Evolutionary conservation across 805 yeast species (phyloP).

Genomic region (Candida vaughaniae): DNA sequence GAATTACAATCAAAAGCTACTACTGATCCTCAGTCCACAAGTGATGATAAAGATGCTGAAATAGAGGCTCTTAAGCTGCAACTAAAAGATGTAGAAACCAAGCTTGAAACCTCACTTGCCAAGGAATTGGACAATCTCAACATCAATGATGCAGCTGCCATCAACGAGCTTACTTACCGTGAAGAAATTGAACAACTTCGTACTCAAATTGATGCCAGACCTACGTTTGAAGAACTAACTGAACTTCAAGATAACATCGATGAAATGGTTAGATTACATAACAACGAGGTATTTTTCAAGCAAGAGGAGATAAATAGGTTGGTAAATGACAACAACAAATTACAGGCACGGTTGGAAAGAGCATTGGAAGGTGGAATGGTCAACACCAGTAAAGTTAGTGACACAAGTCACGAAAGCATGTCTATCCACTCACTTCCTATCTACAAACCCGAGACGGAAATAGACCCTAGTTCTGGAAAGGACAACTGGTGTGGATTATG

Average conservation of each 20-base stretch:
- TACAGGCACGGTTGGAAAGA: constrained; percentile 23
- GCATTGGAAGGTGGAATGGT: constrained; percentile 11
- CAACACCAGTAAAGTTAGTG: constrained; percentile 7
- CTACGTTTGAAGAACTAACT: constrained; percentile 40
- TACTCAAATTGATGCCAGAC: constrained; percentile 36
- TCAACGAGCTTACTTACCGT: constrained; percentile 12
- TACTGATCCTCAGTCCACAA: not conserved
- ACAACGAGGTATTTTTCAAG: constrained; percentile 28
- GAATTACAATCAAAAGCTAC: constrained; percentile 3
- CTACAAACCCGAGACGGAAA: constrained; percentile 45
- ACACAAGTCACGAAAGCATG: constrained; percentile 10
- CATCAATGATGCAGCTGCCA: constrained; percentile 13
- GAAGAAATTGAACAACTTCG: constrained; percentile 26
- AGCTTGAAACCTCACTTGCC: constrained; percentile 12
- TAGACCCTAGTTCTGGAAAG: constrained; percentile 75
- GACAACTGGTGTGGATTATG: constrained; percentile 89
- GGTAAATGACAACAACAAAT: constrained; percentile 19
- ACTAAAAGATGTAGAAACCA: constrained; percentile 10
- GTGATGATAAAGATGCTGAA: not conserved
- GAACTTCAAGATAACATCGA: constrained; percentile 44
- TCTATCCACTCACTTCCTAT: constrained; percentile 35
- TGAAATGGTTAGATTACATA: constrained; percentile 41
- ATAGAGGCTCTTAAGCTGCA: not conserved
- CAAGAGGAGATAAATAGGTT: constrained; percentile 23
- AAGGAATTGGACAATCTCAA: constrained; percentile 13